phyloP scores from a whole-genome alignment of 257 asterid genomes.

The Anisodus tanguticus region DNA sequence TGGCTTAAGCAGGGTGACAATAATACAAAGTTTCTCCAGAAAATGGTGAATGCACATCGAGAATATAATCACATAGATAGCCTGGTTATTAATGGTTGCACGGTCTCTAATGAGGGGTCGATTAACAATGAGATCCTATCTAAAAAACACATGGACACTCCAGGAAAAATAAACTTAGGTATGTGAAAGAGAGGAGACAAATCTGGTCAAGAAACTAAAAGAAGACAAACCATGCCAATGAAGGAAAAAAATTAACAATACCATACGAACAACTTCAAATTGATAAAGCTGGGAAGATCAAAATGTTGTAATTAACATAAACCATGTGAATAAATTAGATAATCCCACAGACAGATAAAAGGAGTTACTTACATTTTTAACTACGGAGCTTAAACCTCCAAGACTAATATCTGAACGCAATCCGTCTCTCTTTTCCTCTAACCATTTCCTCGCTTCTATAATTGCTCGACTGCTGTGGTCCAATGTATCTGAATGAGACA shows the following conservation, averaged over 20 bases:
- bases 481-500: conserved; percentile 47
- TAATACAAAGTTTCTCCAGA: not conserved
- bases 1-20: not conserved
- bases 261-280: not conserved
- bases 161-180: not conserved
- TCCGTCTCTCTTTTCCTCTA: conserved; percentile 68
- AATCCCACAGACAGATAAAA: conserved; percentile 10
- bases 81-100: not conserved
- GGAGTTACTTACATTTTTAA: conserved; percentile 46
- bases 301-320: not conserved
- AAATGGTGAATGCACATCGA: not conserved
- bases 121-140: not conserved
- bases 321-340: not conserved
- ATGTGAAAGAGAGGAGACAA: not conserved
- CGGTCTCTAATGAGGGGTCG: not conserved
- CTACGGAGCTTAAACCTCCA: conserved; percentile 39
- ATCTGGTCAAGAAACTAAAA: conserved; percentile 16
- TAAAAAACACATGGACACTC: not conserved
- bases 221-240: not conserved
- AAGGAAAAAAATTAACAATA: not conserved
- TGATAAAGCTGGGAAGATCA: not conserved
- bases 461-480: conserved; percentile 58
- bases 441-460: conserved; percentile 77
- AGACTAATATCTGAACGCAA: conserved; percentile 39
- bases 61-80: not conserved